Evolutionary conservation across 2,329 filamentous ascomycete species (phyloP).

Genomic region (Paramyrothecium sp.): DNA sequence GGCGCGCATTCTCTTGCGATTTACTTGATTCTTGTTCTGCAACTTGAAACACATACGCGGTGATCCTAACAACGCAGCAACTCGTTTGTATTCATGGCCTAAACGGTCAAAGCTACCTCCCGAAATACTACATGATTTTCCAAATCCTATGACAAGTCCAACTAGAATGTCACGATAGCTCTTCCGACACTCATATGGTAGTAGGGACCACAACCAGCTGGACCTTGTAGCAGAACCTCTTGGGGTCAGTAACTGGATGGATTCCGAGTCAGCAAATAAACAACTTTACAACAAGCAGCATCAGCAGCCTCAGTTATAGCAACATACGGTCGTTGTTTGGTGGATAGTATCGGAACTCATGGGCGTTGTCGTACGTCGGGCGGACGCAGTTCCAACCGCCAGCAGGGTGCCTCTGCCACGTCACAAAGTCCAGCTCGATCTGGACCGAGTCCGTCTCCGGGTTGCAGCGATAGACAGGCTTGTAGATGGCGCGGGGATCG

Average conservation of each 20-base stretch:
- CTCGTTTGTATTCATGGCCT: too few species aligned
- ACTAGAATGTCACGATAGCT: not conserved
- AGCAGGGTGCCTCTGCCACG: not conserved
- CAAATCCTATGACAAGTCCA: not conserved
- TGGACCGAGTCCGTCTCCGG: not conserved
- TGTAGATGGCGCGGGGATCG: not conserved
- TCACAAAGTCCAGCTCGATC: slow-evolving; percentile 1
- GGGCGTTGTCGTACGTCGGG: not conserved
- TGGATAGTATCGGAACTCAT: slow-evolving; percentile 1
- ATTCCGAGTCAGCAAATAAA: not conserved
- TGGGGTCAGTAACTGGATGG: not conserved
- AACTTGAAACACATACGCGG: too few species aligned
- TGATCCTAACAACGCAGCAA: too few species aligned
- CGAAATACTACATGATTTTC: too few species aligned
- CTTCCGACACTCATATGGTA: not conserved
- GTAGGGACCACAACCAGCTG: not conserved
- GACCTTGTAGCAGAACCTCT: not conserved
- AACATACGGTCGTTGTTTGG: not conserved
- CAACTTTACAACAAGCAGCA: too few species aligned
- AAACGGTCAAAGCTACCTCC: too few species aligned
- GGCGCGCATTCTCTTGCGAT: too few species aligned
- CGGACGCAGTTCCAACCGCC: not conserved
- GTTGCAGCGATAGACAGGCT: not conserved
- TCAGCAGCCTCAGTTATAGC: not conserved
- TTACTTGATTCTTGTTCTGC: too few species aligned